Percentiles rank a stretch among this genome's conserved stretches.
Conservation (phyloP, 495 filamentous ascomycete species). For the Astrocystis sublimbata region DNA sequence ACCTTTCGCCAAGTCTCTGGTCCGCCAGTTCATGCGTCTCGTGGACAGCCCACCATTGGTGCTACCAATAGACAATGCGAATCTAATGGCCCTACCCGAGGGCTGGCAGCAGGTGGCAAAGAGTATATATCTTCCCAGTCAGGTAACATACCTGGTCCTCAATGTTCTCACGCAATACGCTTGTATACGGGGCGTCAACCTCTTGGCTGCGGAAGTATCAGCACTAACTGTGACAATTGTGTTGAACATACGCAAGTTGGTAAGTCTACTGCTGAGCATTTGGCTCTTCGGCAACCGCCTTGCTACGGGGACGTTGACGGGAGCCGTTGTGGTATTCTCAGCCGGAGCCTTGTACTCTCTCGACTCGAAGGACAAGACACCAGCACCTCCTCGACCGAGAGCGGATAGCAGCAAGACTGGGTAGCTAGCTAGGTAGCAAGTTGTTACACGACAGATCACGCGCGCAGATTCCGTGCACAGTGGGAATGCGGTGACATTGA, state of each 20-base stretch:
- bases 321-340: slow-evolving; percentile 81
- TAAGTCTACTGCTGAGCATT: slow-evolving; percentile 85
- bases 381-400: slow-evolving; percentile 23
- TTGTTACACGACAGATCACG: neutral
- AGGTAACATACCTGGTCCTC: slow-evolving; percentile 68
- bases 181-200: slow-evolving; percentile 93
- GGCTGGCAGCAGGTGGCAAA: slow-evolving; percentile 34
- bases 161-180: slow-evolving; percentile 92
- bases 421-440: slow-evolving; percentile 20
- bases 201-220: slow-evolving; percentile 79
- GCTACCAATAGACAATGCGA: slow-evolving; percentile 32
- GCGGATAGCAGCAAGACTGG: slow-evolving; percentile 23
- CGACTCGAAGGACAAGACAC: slow-evolving; percentile 52
- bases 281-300: slow-evolving; percentile 89
- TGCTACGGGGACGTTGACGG: slow-evolving; percentile 70
- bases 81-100: slow-evolving; percentile 29
- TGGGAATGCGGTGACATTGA: neutral
- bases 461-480: neutral
- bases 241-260: slow-evolving; percentile 92
- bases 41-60: slow-evolving; percentile 49
- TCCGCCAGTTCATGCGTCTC: slow-evolving; percentile 51
- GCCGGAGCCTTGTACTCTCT: slow-evolving; percentile 87
- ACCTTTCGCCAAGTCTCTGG: slow-evolving; percentile 55
- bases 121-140: slow-evolving; percentile 60
- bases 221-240: slow-evolving; percentile 95